phyloP scores from a whole-genome alignment of 2,329 filamentous ascomycete genomes.

The Aspergillus sp. region DNA sequence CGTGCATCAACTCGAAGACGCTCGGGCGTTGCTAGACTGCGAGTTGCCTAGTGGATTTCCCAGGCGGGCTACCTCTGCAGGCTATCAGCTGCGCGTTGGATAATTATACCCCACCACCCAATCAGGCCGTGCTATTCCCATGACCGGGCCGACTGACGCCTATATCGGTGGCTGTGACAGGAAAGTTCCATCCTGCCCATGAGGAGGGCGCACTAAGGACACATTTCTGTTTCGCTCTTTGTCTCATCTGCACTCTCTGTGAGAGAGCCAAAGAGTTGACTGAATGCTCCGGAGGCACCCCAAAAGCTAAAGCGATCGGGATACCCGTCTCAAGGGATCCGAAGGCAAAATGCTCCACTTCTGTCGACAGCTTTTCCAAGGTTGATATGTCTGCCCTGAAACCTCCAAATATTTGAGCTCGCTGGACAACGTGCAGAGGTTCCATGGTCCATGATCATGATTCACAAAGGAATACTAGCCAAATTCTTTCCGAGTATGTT shows the following conservation, averaged over 20 bases:
- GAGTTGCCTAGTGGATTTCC: background rate
- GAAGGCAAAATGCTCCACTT: slow-evolving; percentile 12
- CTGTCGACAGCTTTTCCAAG: background rate
- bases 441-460: slow-evolving; percentile 1
- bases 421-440: background rate
- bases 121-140: slow-evolving; percentile 19
- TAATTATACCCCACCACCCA: slow-evolving; percentile 16
- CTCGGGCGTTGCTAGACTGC: slow-evolving; percentile 4
- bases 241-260: slow-evolving; percentile 9
- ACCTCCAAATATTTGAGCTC: slow-evolving; percentile 6
- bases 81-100: slow-evolving; percentile 32
- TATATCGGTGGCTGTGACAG: slow-evolving; percentile 18
- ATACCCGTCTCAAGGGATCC: slow-evolving; percentile 10
- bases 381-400: slow-evolving; percentile 2
- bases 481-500: background rate
- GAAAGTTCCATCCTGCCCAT: slow-evolving; percentile 1
- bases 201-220: background rate
- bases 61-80: slow-evolving; percentile 5
- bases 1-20: slow-evolving; percentile 23
- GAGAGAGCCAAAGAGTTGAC: background rate
- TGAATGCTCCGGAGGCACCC: background rate
- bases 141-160: slow-evolving; percentile 20
- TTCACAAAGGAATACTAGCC: slow-evolving; percentile 3
- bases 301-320: slow-evolving; percentile 6
- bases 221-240: slow-evolving; percentile 6